These are phyloP conservation scores for Agaricus blazei DNA, from an alignment of 768 basidiomycete genomes.

Conservation along the genomic window DNA sequence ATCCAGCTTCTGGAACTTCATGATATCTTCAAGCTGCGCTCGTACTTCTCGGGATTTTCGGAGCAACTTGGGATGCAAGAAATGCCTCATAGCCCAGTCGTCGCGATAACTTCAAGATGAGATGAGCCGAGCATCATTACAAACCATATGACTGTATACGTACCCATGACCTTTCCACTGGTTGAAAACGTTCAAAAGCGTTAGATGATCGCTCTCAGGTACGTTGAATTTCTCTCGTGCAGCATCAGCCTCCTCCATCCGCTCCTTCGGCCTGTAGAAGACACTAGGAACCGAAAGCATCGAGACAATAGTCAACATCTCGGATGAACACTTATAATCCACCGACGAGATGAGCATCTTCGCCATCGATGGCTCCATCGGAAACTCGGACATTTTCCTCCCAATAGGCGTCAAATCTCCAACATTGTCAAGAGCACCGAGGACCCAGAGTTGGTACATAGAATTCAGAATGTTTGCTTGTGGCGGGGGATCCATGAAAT, in stretches of 20 bases:
- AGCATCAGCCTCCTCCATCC: slow-evolving; percentile 97
- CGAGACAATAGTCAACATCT: slow-evolving; percentile 98
- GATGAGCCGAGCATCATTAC: slow-evolving; percentile 1
- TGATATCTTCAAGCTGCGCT: slow-evolving; percentile 94
- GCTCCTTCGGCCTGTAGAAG: slow-evolving; percentile 95
- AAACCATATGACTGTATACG: slow-evolving; percentile 19
- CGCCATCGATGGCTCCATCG: slow-evolving; percentile 98
- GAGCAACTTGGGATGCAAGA: slow-evolving; percentile 92
- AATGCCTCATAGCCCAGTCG: slow-evolving; percentile 93
- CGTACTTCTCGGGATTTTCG: slow-evolving; percentile 95
- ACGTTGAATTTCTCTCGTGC: slow-evolving; percentile 98
- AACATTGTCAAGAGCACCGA: slow-evolving; percentile 94
- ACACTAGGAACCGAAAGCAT: slow-evolving; percentile 98
- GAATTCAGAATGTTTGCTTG: slow-evolving; percentile 96
- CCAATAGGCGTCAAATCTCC: slow-evolving; percentile 93
- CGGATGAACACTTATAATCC: slow-evolving; percentile 87
- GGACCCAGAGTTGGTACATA: slow-evolving; percentile 99
- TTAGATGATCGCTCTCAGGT: slow-evolving; percentile 96
- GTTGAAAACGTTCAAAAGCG: slow-evolving; percentile 91
- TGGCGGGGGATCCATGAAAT: slow-evolving; percentile 99
- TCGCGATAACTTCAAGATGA: slow-evolving; percentile 67
- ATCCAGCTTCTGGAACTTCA: slow-evolving; percentile 98
- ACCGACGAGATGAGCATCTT: slow-evolving; percentile 98
- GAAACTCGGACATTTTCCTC: slow-evolving; percentile 98
- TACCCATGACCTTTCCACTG: slow-evolving; percentile 98